phyloP scores from a whole-genome alignment of 2,329 filamentous ascomycete species.

The Venturiaceae sp. region DNA sequence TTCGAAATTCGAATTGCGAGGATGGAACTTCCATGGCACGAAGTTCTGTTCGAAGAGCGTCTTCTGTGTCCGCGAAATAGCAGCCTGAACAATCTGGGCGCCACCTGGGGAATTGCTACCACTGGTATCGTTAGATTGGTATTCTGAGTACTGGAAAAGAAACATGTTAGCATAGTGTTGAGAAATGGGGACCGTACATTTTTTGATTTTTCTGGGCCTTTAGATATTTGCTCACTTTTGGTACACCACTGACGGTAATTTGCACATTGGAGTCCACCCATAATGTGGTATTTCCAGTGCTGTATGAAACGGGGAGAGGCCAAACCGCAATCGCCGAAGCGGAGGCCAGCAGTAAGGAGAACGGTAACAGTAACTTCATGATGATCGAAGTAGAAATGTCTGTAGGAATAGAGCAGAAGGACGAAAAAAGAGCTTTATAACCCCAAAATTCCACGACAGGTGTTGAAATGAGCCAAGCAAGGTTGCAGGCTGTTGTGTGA shows the following conservation, averaged over 20 bases:
- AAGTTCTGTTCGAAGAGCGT: conserved; percentile 60
- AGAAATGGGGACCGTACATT: not conserved
- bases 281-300: conserved; percentile 26
- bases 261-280: conserved; percentile 28
- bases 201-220: not conserved
- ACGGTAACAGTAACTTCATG: not conserved
- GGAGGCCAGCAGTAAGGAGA: not conserved
- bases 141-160: not conserved
- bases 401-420: not conserved
- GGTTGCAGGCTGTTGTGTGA: not conserved
- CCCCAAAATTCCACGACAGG: not conserved
- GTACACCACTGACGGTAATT: conserved; percentile 26
- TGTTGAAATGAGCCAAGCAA: not conserved
- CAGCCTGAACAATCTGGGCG: conserved; percentile 33
- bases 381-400: not conserved
- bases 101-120: not conserved
- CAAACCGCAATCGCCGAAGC: conserved; percentile 28
- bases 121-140: not conserved
- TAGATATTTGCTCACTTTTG: conserved; percentile 1
- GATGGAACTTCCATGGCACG: conserved; percentile 69
- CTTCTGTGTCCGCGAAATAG: conserved; percentile 45
- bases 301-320: conserved; percentile 29
- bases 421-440: not conserved
- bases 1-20: conserved; percentile 55
- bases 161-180: not conserved